A percentile compares a stretch with the other conserved stretches of the same genome.
phyloP scores from a whole-genome alignment of 139 green algal species.

The Pseudopediastrum boryanum region DNA sequence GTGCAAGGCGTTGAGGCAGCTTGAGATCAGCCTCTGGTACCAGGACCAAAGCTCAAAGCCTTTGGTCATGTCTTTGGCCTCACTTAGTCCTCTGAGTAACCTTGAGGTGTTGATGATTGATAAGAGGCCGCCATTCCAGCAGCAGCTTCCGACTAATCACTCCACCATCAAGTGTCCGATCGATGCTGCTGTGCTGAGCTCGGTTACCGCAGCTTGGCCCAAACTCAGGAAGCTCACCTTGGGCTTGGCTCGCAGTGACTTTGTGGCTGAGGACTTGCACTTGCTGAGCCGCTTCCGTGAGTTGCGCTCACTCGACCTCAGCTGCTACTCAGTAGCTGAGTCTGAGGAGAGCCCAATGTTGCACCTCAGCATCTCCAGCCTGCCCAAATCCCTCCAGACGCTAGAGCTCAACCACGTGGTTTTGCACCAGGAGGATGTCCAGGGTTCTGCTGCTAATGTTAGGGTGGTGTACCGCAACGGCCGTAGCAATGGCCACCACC shows the following conservation, averaged over 20 bases:
- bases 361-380: too few relatives aligned
- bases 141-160: conserved; percentile 37
- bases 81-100: neutral
- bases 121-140: conserved; percentile 38
- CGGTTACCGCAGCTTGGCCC: neutral
- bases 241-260: conserved; percentile 19
- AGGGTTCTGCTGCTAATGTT: too few relatives aligned
- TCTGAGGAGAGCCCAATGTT: too few relatives aligned
- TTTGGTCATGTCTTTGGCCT: conserved; percentile 2
- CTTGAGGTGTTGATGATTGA: conserved; percentile 18
- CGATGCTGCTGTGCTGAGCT: neutral
- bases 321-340: too few relatives aligned
- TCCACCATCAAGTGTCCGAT: conserved; percentile 14
- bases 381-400: too few relatives aligned
- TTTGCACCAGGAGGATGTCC: too few relatives aligned
- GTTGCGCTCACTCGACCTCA: too few relatives aligned
- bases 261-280: too few relatives aligned
- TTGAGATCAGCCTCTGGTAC: conserved; percentile 37
- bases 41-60: conserved; percentile 30
- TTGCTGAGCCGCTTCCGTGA: too few relatives aligned
- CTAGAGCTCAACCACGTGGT: too few relatives aligned
- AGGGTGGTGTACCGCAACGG: too few relatives aligned
- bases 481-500: too few relatives aligned
- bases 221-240: conserved; percentile 28
- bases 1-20: conserved; percentile 18